A percentile compares a stretch with the other conserved stretches of the same genome.
Conservation (phyloP, 83 land plant genomes). For the Thuja plicata region DNA sequence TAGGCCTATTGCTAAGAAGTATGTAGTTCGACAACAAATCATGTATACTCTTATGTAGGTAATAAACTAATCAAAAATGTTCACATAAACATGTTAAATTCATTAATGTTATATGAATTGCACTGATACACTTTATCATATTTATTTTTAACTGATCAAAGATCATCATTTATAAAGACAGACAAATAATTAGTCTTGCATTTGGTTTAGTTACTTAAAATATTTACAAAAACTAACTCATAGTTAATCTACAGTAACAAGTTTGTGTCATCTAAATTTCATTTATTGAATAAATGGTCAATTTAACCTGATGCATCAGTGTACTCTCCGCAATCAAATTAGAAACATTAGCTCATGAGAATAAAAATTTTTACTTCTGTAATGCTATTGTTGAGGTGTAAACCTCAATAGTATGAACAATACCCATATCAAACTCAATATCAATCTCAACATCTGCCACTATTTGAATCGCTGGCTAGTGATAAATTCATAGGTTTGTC, state of each 20-base stretch:
- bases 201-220: neutral
- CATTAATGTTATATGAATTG: neutral
- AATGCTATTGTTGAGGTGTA: too few relatives aligned
- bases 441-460: too few relatives aligned
- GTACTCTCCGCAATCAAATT: neutral
- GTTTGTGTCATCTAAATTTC: neutral
- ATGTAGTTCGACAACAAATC: neutral
- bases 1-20: neutral
- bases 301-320: neutral
- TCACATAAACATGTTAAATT: neutral
- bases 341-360: neutral
- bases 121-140: neutral
- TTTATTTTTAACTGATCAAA: neutral
- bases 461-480: too few relatives aligned
- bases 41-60: neutral
- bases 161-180: neutral
- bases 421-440: too few relatives aligned
- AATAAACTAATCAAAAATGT: neutral
- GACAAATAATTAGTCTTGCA: neutral
- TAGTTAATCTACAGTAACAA: neutral
- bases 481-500: too few relatives aligned
- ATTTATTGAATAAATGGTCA: conserved; percentile 2
- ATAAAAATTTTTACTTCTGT: neutral
- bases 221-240: neutral
- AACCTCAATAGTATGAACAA: too few relatives aligned